Evolutionary conservation across 257 asterid genomes (phyloP), one percentile per base, ranked within the genome.

Genomic region (Verbena officinalis): DNA sequence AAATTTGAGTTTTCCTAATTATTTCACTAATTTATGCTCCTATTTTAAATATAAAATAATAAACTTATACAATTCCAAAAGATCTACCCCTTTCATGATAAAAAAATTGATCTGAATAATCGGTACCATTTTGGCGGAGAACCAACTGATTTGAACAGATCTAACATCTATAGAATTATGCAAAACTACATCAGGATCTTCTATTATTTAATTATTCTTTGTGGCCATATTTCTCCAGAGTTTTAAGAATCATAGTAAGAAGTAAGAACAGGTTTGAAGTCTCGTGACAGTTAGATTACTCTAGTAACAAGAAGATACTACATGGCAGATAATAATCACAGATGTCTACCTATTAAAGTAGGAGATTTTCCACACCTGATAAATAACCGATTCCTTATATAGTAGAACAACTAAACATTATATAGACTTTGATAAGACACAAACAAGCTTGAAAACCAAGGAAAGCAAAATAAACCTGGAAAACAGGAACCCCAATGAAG

Each of bases 401-500:
- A 48, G 38, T 22, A 5, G 14, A 38, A 56, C 10, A 27, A 16
- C 60, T 55, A 45, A 48, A 51, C 31, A 62, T 42, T 16, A 0
- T 0, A 38, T 51, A 22, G 24, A 70, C 1, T 56, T 45, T 52
- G 45, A 31, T n/a, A 59, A 60, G 17, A 45, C 12, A 68, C 24
- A 58, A 55, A 40, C 39, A 52, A 64, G 59, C 39, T 44, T 24
- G 53, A 24, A 12, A 30, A 21, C 48, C 5, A 4, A 39, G 34
- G 50, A 34, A 71, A 55, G 57, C 34, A 34, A 4, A 34, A 23
- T 52, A 44, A 55, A 90, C 99, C 97, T 90, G 97, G 74, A 93
- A 93, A 68, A 87, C 96, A 36, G 99, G 99, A 78, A 93, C 91
- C 40, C 99, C 99, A 10, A 76, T 56, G 70, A 93, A 87, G 78